Evolutionary conservation across 345 rosid species (phyloP), one percentile per base, ranked within the genome.

Genomic region (Linum lewisii): DNA sequence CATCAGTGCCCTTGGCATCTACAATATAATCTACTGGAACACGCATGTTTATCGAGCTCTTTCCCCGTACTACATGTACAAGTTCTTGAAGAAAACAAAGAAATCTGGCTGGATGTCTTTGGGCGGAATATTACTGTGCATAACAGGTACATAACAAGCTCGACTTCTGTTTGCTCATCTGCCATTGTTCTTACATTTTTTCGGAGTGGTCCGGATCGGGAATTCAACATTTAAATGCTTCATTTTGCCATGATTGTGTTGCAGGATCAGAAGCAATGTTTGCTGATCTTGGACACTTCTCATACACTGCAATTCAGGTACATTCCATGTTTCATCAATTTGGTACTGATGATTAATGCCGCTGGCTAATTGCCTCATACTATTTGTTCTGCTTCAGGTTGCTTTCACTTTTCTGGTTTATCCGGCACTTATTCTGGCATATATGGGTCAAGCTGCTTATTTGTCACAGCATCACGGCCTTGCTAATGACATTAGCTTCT

Each of bases 201-300:
- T n/a, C n/a, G n/a, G n/a, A n/a, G n/a, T n/a, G n/a, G n/a, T n/a
- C n/a, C n/a, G n/a, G n/a, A n/a, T n/a, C n/a, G n/a, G n/a, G n/a
- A n/a, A 4, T 42, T 42, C 18, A 59, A 47, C 18, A 5, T 68
- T 25, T 62, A 22, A 24, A 53, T 7, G 57, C 19, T 49, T 56
- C 20, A 60, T 19, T 57, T 19, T 51, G 24, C 18, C 9, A 25
- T 21, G n/a, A 20, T 49, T 59, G 3, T 42, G 8, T 47, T 85
- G 73, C 85, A 94, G 99, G 99, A 52, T 87, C 97, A 0, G 99
- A 94, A 75, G 99, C 99, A 26, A 94, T 94, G 99, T 94, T 90
- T 80, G 96, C 99, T 72, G 99, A 94, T 83, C 96, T 94, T 63
- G 99, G 99, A 59, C 99, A 94, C 78, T 94, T 94, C 84, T 81